Evolutionary conservation across 2,329 filamentous ascomycete species (phyloP).

Genomic region (Plenodomus lindquistii): DNA sequence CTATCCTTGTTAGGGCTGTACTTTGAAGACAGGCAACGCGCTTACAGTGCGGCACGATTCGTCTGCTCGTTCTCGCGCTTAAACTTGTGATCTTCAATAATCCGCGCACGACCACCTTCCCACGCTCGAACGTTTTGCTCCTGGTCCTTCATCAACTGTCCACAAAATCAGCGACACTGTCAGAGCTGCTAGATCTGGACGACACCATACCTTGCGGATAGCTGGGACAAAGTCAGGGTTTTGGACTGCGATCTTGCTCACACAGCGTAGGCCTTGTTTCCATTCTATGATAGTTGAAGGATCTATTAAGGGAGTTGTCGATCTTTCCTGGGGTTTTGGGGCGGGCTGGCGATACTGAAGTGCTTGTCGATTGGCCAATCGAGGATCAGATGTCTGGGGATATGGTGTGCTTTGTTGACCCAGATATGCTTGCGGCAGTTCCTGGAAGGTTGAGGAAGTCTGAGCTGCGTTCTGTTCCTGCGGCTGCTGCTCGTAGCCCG

Average conservation of each 20-base stretch:
- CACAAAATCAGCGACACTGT: conserved; percentile 7
- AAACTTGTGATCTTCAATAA: conserved; percentile 56
- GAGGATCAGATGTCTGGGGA: conserved; percentile 24
- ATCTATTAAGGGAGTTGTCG: conserved; percentile 43
- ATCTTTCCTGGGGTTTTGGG: conserved; percentile 18
- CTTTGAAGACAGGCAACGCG: conserved; percentile 2
- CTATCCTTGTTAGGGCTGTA: conserved; percentile 14
- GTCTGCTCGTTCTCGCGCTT: conserved; percentile 58
- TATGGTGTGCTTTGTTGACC: conserved; percentile 6
- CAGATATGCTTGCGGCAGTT: conserved; percentile 1
- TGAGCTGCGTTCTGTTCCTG: conserved; percentile 10
- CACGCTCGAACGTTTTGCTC: conserved; percentile 66
- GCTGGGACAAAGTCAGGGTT: conserved; percentile 48
- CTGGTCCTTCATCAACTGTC: conserved; percentile 64
- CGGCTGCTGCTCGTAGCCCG: conserved; percentile 14
- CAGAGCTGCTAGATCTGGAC: neutral
- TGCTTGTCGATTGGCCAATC: conserved; percentile 18
- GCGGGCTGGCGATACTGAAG: conserved; percentile 17
- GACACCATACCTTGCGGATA: conserved; percentile 44
- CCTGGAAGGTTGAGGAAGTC: conserved; percentile 5
- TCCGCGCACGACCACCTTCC: conserved; percentile 56
- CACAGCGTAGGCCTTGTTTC: conserved; percentile 52
- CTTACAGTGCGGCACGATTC: conserved; percentile 60
- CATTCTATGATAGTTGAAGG: conserved; percentile 54
- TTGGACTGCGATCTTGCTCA: conserved; percentile 52